Conservation (phyloP, 805 yeast genomes). For the Candida pini region DNA sequence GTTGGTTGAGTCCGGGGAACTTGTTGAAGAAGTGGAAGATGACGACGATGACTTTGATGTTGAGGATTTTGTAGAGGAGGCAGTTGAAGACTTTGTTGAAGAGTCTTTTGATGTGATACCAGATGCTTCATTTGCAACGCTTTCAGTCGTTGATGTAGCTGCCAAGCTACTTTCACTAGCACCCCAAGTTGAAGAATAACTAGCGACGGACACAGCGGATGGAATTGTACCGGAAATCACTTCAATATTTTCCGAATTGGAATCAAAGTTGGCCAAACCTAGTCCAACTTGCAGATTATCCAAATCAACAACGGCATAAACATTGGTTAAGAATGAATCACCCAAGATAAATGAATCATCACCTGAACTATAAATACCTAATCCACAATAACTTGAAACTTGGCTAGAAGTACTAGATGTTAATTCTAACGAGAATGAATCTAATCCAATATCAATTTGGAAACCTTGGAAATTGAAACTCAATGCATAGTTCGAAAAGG, state of each 20-base stretch:
- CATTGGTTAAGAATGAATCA: slow-evolving; percentile 46
- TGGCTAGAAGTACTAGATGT: slow-evolving; percentile 10
- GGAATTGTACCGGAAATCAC: slow-evolving; percentile 42
- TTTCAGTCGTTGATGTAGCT: not conserved
- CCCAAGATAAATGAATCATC: slow-evolving; percentile 40
- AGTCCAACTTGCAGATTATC: slow-evolving; percentile 38
- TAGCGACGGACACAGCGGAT: slow-evolving; percentile 42
- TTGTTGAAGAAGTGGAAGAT: too few species aligned
- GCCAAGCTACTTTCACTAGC: slow-evolving; percentile 6
- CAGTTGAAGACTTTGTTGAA: not conserved
- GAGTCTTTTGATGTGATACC: not conserved
- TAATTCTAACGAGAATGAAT: slow-evolving; percentile 18
- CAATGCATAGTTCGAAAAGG: slow-evolving; percentile 24
- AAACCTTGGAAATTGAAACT: slow-evolving; percentile 55
- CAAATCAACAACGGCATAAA: slow-evolving; percentile 52
- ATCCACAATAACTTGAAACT: slow-evolving; percentile 34
- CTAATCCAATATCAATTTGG: slow-evolving; percentile 45
- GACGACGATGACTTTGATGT: slow-evolving; percentile 5
- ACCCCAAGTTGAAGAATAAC: slow-evolving; percentile 39
- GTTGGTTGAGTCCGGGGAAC: too few species aligned
- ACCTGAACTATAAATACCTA: slow-evolving; percentile 34
- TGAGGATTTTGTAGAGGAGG: not conserved
- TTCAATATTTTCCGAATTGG: slow-evolving; percentile 37
- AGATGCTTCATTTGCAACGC: slow-evolving; percentile 2
- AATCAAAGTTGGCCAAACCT: slow-evolving; percentile 38